Base-by-base conservation (phyloP, 352 stramenopile genomes). In the Phytophthora melonis region DNA sequence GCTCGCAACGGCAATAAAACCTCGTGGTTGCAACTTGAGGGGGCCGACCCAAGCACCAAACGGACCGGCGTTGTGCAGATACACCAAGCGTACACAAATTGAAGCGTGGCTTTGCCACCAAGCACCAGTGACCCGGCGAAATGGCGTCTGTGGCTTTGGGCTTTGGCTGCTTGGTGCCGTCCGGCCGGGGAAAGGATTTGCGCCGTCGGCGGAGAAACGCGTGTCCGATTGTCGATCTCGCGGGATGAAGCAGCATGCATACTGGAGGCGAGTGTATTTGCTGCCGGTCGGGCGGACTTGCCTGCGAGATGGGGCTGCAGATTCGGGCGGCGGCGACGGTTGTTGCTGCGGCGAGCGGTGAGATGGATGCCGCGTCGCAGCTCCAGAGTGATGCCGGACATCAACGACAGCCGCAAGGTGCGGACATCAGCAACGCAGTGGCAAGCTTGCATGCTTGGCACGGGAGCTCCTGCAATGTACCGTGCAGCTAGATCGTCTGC, bases 151-250 rank as follows among this genome's bases (percentile, higher is more conserved):
- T n/a, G n/a, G n/a, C n/a, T n/a, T n/a, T n/a, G n/a, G n/a, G n/a
- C n/a, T n/a, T n/a, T 45, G 14, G 53, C 52, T 60, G 63, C 36
- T 56, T 58, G 54, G 66, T 34, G 57, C 58, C n/a, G 18, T 21
- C 19, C 11, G 41, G n/a, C n/a, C 19, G 18, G n/a, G 23, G 63
- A 76, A 72, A 72, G 43, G 69, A 76, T 72, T 76, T 75, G 68
- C 68, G 18, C 36, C 25, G 47, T 23, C 10, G 56, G 19, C 49
- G 8, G 43, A 73, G 58, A 73, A 68, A 68, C 59, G 65, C 19
- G 52, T 52, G 32, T 16, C 45, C 21, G 50, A 67, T 54, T 70
- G 54, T 70, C 25, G 41, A 72, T 66, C n/a, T 56, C 45, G n/a
- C 23, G 58, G 52, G 53, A 54, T 53, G 36, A 36, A 36, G 9